These are phyloP conservation scores for Paecilomyces niveus DNA, from an alignment of 2,329 filamentous ascomycete species.

Conservation along the genomic window DNA sequence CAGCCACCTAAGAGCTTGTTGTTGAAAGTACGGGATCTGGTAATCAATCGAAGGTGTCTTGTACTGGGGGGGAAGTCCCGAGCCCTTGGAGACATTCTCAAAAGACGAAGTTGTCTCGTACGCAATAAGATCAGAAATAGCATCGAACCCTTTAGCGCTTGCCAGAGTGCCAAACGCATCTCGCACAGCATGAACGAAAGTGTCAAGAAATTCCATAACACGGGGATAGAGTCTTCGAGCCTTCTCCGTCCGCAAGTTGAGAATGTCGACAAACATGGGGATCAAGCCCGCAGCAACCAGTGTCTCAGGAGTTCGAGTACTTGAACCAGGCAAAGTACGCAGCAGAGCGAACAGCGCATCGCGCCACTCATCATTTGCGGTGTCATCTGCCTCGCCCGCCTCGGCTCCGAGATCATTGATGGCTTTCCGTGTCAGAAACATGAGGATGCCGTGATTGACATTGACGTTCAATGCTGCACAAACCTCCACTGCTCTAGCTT, in stretches of 20 bases:
- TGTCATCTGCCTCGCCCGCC: conserved; percentile 50
- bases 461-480: conserved; percentile 88
- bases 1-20: conserved; percentile 86
- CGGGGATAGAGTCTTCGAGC: conserved; percentile 78
- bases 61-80: conserved; percentile 64
- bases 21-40: conserved; percentile 83
- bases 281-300: conserved; percentile 86
- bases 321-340: conserved; percentile 65
- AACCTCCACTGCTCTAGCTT: conserved; percentile 70
- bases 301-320: conserved; percentile 67
- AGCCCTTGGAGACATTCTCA: conserved; percentile 57
- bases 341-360: conserved; percentile 84
- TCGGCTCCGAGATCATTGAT: conserved; percentile 70
- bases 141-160: conserved; percentile 73
- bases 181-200: conserved; percentile 74
- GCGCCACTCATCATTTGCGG: conserved; percentile 79
- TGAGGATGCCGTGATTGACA: conserved; percentile 89
- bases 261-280: conserved; percentile 80
- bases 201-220: conserved; percentile 81
- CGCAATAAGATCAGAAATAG: conserved; percentile 80
- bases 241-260: conserved; percentile 72
- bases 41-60: conserved; percentile 85
- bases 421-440: conserved; percentile 87
- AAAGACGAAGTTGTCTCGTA: conserved; percentile 68
- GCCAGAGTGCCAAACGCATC: conserved; percentile 81